These are phyloP conservation scores for Heteromeles arbutifolia DNA, from an alignment of 306 rosid species.

Conservation along the genomic window DNA sequence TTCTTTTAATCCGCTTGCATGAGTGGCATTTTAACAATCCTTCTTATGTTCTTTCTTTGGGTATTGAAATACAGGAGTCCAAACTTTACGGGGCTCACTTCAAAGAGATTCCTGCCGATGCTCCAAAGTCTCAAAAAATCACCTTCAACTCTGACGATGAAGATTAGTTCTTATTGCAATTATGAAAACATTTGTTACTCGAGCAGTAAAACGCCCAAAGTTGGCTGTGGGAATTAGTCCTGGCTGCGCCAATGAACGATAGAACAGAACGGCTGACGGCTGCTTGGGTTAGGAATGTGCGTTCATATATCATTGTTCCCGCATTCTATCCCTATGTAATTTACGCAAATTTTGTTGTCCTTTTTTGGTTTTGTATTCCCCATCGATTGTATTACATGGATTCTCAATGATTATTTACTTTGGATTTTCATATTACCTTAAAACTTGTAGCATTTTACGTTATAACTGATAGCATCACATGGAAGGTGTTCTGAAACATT, in stretches of 20 bases:
- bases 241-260: background rate
- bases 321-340: background rate
- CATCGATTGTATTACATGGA: background rate
- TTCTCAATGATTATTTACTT: background rate
- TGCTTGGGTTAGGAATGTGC: background rate
- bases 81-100: conserved; percentile 92
- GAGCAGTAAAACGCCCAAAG: background rate
- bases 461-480: background rate
- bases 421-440: background rate
- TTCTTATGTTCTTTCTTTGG: background rate
- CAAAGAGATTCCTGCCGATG: conserved; percentile 74
- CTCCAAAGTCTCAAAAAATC: conserved; percentile 68
- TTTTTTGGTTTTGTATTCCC: background rate
- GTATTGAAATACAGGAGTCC: conserved; percentile 54
- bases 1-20: too few relatives aligned
- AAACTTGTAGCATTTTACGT: background rate
- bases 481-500: background rate
- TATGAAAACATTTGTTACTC: background rate
- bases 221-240: background rate
- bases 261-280: too few relatives aligned
- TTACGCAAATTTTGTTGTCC: background rate
- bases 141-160: conserved; percentile 85
- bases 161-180: conserved; percentile 25
- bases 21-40: too few relatives aligned
- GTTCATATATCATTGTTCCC: background rate